Evolutionary conservation across 2,329 filamentous ascomycete genomes (phyloP), one percentile per base, ranked within the genome.

Genomic region (Sporothrix brasiliensis): DNA sequence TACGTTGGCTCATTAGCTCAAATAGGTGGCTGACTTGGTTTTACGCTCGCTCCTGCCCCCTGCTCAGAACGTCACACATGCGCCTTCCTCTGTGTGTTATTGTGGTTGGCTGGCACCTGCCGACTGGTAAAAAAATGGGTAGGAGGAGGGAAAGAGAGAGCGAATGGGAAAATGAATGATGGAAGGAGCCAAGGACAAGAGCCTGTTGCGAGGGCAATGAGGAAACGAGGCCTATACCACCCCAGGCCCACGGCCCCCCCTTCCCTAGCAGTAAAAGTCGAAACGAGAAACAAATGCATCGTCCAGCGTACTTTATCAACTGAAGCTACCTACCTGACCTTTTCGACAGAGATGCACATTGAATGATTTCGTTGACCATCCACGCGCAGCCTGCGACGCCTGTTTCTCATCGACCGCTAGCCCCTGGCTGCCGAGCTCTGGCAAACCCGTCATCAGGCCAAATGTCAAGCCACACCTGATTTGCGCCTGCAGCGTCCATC

Each of bases 161-260:
- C 39, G 21, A 65, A 24, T 30, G 24, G 27, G 60, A 65, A 63
- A 65, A 30, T 4, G 14, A 9, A 49, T 6, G 24, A 16, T 34
- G 47, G 63, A 66, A 66, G 30, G 63, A 34, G 61, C 61, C 24
- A 27, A 44, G 39, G 63, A 66, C 63, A 66, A 27, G 63, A 66
- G 24, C 44, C 50, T 65, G 13, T 49, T 49, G 34, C 34, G 16
- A 58, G 30, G 30, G 54, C 56, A 60, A 61, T 61, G 34, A 60
- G 56, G 56, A 60, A 60, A 60, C 34, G 34, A 44, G 39, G 53
- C 34, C 47, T 14, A n/a, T 50, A 19, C 41, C 41, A 19, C 41
- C 41, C 19, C 47, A 7, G 47, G 41, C 60, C 24, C 60, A 49
- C 6, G 16, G 44, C 24, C 61, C 16, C 61, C 44, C 61, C 61